Conservation (phyloP, 768 basidiomycete species). For the Suillus placidus region DNA sequence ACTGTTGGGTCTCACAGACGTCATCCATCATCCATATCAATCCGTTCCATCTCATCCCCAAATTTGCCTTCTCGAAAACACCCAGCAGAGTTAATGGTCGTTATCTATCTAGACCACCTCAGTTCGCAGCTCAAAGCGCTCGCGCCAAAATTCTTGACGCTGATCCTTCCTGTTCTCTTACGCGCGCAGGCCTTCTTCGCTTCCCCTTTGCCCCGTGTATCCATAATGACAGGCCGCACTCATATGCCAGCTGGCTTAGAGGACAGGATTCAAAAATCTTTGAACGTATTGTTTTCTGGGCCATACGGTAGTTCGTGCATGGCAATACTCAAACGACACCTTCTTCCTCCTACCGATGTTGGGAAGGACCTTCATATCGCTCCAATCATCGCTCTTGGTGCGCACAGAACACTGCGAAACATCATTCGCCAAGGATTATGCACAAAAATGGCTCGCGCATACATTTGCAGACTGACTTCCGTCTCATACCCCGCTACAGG, state of each 20-base stretch:
- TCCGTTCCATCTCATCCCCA: slow-evolving; percentile 43
- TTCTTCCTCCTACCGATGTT: slow-evolving; percentile 49
- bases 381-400: slow-evolving; percentile 54
- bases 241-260: slow-evolving; percentile 44
- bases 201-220: slow-evolving; percentile 68
- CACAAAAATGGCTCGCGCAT: slow-evolving; percentile 66
- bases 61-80: slow-evolving; percentile 38
- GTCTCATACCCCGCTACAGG: slow-evolving; percentile 61
- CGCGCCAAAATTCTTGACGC: slow-evolving; percentile 51
- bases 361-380: slow-evolving; percentile 28
- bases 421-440: slow-evolving; percentile 64
- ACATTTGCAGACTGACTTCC: slow-evolving; percentile 57
- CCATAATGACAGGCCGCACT: slow-evolving; percentile 46
- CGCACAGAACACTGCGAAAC: slow-evolving; percentile 62
- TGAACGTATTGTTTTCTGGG: slow-evolving; percentile 62
- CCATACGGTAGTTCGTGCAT: slow-evolving; percentile 69
- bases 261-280: slow-evolving; percentile 56
- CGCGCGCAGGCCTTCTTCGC: slow-evolving; percentile 66
- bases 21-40: slow-evolving; percentile 63
- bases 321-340: slow-evolving; percentile 58
- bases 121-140: slow-evolving; percentile 62
- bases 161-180: slow-evolving; percentile 74
- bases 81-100: slow-evolving; percentile 65
- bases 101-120: slow-evolving; percentile 66
- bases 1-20: slow-evolving; percentile 51